These are phyloP conservation scores for Dactylorhiza incarnata DNA, from an alignment of 106 monocot genomes.

Conservation along the genomic window DNA sequence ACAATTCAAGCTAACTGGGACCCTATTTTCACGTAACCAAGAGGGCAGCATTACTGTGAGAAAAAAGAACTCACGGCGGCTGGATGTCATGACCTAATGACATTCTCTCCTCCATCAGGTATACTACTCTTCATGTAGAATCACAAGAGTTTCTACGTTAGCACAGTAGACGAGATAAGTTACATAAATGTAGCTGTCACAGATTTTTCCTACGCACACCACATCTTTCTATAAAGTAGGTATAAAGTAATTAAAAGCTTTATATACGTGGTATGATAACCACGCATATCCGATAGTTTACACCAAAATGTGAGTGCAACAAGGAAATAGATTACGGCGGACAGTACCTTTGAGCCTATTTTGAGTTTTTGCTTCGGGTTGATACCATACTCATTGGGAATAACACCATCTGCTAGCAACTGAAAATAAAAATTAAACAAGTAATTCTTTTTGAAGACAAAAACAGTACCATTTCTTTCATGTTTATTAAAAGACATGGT, in stretches of 20 bases:
- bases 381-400: conserved; percentile 97
- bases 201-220: neutral
- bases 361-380: conserved; percentile 94
- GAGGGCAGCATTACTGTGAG: too few relatives aligned
- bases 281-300: neutral
- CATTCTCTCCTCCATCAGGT: too few relatives aligned
- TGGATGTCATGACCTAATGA: too few relatives aligned
- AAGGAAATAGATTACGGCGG: neutral
- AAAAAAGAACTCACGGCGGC: too few relatives aligned
- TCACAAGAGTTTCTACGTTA: neutral
- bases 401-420: conserved; percentile 97
- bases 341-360: conserved; percentile 91
- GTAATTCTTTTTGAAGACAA: neutral
- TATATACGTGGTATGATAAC: neutral
- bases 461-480: neutral
- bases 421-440: conserved; percentile 14
- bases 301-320: neutral
- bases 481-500: neutral
- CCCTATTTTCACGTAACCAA: too few relatives aligned
- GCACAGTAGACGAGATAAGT: neutral
- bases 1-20: too few relatives aligned
- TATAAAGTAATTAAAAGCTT: neutral
- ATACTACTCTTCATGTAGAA: neutral
- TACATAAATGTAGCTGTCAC: conserved; percentile 2
- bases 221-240: neutral